phyloP scores from a whole-genome alignment of 2,329 filamentous ascomycete species.

The Septoria petroselini region DNA sequence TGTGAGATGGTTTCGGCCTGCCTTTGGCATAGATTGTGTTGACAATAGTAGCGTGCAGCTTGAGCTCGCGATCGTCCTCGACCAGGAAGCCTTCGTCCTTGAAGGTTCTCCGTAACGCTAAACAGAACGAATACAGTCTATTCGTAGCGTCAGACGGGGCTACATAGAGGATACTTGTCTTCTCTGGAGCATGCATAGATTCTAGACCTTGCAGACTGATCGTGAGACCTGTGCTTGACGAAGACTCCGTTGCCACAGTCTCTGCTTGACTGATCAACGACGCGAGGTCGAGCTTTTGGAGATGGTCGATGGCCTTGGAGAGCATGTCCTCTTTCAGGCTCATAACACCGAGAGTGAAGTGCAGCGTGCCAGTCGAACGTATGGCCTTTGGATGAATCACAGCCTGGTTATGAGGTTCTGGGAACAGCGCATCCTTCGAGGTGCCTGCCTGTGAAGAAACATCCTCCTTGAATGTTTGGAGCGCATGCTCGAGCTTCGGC shows the following conservation, averaged over 20 bases:
- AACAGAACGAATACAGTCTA: constrained; percentile 57
- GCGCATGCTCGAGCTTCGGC: constrained; percentile 61
- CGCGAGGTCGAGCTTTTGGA: constrained; percentile 31
- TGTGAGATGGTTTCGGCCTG: constrained; percentile 28
- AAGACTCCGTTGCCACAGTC: background rate
- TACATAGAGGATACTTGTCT: constrained; percentile 64
- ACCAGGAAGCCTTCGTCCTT: constrained; percentile 55
- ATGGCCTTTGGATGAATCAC: constrained; percentile 55
- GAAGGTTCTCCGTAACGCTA: constrained; percentile 56
- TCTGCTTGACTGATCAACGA: constrained; percentile 20
- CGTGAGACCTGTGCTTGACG: constrained; percentile 14
- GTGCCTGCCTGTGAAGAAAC: constrained; percentile 40
- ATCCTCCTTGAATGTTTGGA: constrained; percentile 61
- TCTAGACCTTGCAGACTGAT: constrained; percentile 51
- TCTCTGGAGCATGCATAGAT: constrained; percentile 59
- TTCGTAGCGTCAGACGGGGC: constrained; percentile 55
- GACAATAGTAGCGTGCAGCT: constrained; percentile 79
- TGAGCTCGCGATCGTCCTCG: constrained; percentile 60
- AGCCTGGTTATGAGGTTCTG: background rate
- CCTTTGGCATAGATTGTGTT: constrained; percentile 76
- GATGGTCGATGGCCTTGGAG: constrained; percentile 45
- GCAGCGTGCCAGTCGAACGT: constrained; percentile 73
- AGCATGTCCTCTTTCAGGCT: constrained; percentile 58
- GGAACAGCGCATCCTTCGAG: background rate
- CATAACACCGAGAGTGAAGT: constrained; percentile 87